Evolutionary conservation across 192 early-diverging fungal genomes (phyloP).

Genomic region (Coemansia sp.): DNA sequence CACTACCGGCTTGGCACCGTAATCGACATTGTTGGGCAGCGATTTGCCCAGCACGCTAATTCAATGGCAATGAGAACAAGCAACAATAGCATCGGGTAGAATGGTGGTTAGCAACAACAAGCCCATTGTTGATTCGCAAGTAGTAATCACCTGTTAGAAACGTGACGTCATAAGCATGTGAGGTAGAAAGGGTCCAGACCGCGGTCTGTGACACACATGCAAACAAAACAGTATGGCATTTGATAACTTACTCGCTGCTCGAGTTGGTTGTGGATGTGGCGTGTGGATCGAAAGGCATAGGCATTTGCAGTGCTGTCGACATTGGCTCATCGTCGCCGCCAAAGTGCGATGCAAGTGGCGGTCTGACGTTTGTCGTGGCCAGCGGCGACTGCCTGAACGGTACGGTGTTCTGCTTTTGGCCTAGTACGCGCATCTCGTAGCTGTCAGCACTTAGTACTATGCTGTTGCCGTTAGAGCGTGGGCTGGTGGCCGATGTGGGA

Average conservation of each 20-base stretch:
- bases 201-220: background rate
- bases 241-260: constrained; percentile 32
- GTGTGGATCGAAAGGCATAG: background rate
- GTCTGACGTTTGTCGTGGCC: constrained; percentile 15
- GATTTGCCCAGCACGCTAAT: constrained; percentile 62
- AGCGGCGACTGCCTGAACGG: constrained; percentile 53
- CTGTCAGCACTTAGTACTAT: constrained; percentile 17
- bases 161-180: background rate
- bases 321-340: constrained; percentile 29
- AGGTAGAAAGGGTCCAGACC: background rate
- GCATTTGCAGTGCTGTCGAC: constrained; percentile 12
- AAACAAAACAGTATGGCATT: background rate
- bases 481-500: constrained; percentile 6
- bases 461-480: background rate
- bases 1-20: constrained; percentile 14
- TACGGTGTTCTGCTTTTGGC: constrained; percentile 18
- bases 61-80: constrained; percentile 74
- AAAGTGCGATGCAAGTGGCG: constrained; percentile 22
- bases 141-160: background rate
- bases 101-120: background rate
- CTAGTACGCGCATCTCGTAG: constrained; percentile 48
- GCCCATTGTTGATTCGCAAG: background rate
- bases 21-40: constrained; percentile 31
- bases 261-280: constrained; percentile 8
- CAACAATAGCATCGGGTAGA: constrained; percentile 1